Percentiles rank a stretch among this genome's conserved stretches.
Evolutionary conservation across 208 protist species (phyloP).

Genomic region (Naegleria gruberi): DNA sequence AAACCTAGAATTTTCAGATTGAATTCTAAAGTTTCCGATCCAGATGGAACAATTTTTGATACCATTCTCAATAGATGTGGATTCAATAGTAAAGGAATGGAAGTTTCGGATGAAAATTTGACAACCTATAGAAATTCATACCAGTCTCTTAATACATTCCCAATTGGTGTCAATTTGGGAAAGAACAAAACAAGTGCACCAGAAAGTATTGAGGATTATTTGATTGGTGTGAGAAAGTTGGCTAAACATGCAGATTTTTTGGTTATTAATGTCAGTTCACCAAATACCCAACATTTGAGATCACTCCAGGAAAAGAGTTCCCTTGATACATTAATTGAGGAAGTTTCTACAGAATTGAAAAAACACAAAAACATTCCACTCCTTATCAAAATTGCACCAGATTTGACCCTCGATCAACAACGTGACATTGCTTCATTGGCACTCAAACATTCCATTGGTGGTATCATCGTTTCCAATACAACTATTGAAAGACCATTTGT

Average conservation of each 20-base stretch:
- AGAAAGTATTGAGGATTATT: conserved; percentile 41
- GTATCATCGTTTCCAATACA: conserved; percentile 55
- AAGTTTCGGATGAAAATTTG: conserved; percentile 22
- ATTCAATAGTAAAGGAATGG: conserved; percentile 53
- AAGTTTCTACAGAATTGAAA: neutral
- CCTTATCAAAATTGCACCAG: conserved; percentile 46
- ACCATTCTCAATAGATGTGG: conserved; percentile 57
- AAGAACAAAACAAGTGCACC: conserved; percentile 46
- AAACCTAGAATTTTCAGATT: conserved; percentile 53
- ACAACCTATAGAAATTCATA: neutral
- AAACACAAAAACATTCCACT: conserved; percentile 27
- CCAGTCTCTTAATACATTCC: no score
- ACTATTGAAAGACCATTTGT: conserved; percentile 39
- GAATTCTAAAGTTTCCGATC: conserved; percentile 27
- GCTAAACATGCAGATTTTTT: conserved; percentile 48
- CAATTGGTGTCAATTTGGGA: conserved; percentile 52
- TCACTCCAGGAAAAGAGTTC: conserved; percentile 37
- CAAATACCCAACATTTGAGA: conserved; percentile 59
- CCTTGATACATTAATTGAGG: conserved; percentile 11
- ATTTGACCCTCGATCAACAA: conserved; percentile 35
- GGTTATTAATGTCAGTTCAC: conserved; percentile 47
- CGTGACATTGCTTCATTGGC: conserved; percentile 43
- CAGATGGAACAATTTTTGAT: conserved; percentile 9
- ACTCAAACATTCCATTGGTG: conserved; percentile 35
- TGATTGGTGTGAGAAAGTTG: conserved; percentile 31